Evolutionary conservation across 2,329 filamentous ascomycete species (phyloP).

Genomic region (Furcasterigmium sp.): DNA sequence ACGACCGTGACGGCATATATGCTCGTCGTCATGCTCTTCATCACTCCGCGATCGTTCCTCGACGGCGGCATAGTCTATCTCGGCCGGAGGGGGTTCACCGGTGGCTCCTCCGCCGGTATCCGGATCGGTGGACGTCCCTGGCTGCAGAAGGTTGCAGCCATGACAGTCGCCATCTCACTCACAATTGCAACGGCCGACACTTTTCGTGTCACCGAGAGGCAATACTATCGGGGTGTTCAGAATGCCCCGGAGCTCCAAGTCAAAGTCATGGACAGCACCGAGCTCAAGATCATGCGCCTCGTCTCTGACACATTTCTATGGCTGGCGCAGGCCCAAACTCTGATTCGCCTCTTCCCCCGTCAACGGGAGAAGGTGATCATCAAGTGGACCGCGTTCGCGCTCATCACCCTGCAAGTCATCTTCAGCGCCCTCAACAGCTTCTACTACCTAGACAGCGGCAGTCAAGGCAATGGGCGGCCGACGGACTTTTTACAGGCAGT

Average conservation of each 20-base stretch:
- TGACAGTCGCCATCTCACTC: constrained; percentile 75
- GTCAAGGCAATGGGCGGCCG: constrained; percentile 53
- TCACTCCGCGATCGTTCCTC: constrained; percentile 90
- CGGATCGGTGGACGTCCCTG: constrained; percentile 89
- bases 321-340: constrained; percentile 93
- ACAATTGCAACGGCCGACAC: constrained; percentile 93
- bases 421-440: constrained; percentile 94
- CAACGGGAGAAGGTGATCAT: constrained; percentile 98
- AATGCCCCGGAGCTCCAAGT: constrained; percentile 72
- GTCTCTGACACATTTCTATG: constrained; percentile 96
- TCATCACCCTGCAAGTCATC: constrained; percentile 84
- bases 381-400: constrained; percentile 94
- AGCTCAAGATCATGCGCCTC: constrained; percentile 84
- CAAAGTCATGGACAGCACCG: constrained; percentile 75
- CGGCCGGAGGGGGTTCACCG: constrained; percentile 77
- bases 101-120: constrained; percentile 70
- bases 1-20: constrained; percentile 89
- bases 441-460: constrained; percentile 40
- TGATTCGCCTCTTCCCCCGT: constrained; percentile 91
- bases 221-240: constrained; percentile 75
- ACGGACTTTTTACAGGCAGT: constrained; percentile 82
- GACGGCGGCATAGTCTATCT: constrained; percentile 79
- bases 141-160: constrained; percentile 78
- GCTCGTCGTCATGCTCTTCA: constrained; percentile 82
- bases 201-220: constrained; percentile 74